phyloP scores from a whole-genome alignment of 306 rosid genomes.

The Lathyrus oleraceus region DNA sequence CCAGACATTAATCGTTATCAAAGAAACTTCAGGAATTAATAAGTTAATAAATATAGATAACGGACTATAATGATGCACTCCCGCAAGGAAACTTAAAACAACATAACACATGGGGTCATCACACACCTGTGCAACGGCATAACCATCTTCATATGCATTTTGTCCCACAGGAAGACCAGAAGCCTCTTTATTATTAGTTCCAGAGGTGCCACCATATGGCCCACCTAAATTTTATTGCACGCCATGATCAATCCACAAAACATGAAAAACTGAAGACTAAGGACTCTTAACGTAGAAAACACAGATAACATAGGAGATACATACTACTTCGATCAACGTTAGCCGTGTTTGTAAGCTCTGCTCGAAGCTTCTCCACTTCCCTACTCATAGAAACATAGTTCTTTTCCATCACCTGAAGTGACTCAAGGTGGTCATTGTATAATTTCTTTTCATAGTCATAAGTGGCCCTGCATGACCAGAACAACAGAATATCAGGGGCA shows the following conservation, averaged over 20 bases:
- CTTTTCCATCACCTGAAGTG: constrained; percentile 95
- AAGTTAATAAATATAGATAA: constrained; percentile 2
- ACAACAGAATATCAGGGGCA: constrained; percentile 36
- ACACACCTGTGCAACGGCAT: constrained; percentile 73
- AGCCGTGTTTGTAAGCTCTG: constrained; percentile 69
- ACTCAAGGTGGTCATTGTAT: constrained; percentile 90
- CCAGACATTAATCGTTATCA: neutral
- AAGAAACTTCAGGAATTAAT: constrained; percentile 1
- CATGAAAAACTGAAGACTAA: constrained; percentile 36
- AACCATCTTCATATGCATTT: constrained; percentile 79
- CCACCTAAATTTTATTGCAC: constrained; percentile 56
- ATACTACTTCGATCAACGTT: constrained; percentile 68
- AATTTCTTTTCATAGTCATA: constrained; percentile 87
- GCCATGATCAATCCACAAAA: constrained; percentile 35
- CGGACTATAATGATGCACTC: constrained; percentile 26
- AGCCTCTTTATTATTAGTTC: constrained; percentile 69
- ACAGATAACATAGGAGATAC: constrained; percentile 34
- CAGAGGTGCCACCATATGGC: constrained; percentile 73
- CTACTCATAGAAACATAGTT: constrained; percentile 87
- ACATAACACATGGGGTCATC: constrained; percentile 36
- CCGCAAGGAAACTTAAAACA: constrained; percentile 30
- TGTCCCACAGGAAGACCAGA: constrained; percentile 69
- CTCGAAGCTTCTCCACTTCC: constrained; percentile 94
- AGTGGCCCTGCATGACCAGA: constrained; percentile 70
- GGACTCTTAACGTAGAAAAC: constrained; percentile 24